These are phyloP conservation scores for Ramichloridium luteum DNA, from an alignment of 2,329 filamentous ascomycete species.

Conservation along the genomic window DNA sequence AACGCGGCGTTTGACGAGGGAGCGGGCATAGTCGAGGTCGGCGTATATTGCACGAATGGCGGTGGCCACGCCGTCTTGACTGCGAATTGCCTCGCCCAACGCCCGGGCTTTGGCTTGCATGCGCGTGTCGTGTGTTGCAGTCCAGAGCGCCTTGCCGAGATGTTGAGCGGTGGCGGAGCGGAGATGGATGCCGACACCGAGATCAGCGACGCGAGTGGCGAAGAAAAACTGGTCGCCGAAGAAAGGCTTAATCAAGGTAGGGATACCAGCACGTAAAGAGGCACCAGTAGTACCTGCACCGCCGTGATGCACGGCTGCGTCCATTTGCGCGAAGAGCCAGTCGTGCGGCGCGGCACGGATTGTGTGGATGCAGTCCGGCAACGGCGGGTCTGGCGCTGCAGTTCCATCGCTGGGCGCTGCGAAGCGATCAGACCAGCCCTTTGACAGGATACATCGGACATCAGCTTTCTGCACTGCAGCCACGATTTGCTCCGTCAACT, in stretches of 20 bases:
- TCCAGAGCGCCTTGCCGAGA: conserved; percentile 80
- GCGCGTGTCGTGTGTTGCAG: conserved; percentile 75
- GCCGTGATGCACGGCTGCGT: conserved; percentile 88
- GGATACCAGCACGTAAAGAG: conserved; percentile 77
- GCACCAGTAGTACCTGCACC: conserved; percentile 92
- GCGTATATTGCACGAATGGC: conserved; percentile 91
- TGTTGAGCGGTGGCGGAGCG: conserved; percentile 79
- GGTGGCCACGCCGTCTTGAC: conserved; percentile 79
- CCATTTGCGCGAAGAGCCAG: conserved; percentile 89
- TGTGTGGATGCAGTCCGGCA: conserved; percentile 70
- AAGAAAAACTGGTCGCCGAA: conserved; percentile 99
- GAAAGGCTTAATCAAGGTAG: conserved; percentile 91
- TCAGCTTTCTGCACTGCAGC: conserved; percentile 84
- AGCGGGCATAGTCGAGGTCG: conserved; percentile 83
- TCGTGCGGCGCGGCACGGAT: conserved; percentile 91
- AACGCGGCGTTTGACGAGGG: conserved; percentile 57
- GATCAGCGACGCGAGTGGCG: conserved; percentile 74
- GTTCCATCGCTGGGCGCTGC: conserved; percentile 44
- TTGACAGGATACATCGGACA: conserved; percentile 86
- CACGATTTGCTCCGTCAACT: conserved; percentile 84
- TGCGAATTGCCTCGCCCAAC: conserved; percentile 76
- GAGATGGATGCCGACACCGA: conserved; percentile 82
- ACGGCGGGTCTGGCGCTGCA: conserved; percentile 50
- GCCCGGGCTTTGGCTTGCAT: conserved; percentile 80
- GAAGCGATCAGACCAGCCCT: conserved; percentile 88